phyloP scores from a whole-genome alignment of 768 basidiomycete genomes.

The Daedaleopsis nitida region DNA sequence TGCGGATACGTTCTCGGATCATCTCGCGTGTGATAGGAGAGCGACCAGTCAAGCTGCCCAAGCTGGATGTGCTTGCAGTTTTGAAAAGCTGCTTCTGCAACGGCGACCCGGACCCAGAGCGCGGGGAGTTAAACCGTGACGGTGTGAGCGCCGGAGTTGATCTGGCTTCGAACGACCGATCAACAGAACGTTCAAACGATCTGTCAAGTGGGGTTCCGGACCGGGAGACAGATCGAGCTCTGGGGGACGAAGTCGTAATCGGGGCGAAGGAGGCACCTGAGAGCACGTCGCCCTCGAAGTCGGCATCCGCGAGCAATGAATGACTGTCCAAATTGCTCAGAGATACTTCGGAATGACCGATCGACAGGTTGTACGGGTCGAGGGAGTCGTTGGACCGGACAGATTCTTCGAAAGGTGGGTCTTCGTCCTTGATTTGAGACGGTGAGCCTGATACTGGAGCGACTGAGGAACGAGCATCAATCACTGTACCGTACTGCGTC shows the following conservation, averaged over 20 bases:
- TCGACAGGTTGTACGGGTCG: slow-evolving; percentile 25
- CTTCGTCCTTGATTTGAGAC: slow-evolving; percentile 30
- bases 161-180: slow-evolving; percentile 15
- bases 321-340: slow-evolving; percentile 35
- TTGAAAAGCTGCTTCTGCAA: slow-evolving; percentile 20
- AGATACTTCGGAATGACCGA: slow-evolving; percentile 41
- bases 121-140: slow-evolving; percentile 17
- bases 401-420: slow-evolving; percentile 26
- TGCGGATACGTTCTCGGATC: slow-evolving; percentile 49
- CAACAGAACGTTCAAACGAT: slow-evolving; percentile 13
- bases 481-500: too few relatives aligned
- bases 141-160: slow-evolving; percentile 18
- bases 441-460: slow-evolving; percentile 25
- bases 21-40: slow-evolving; percentile 55
- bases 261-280: slow-evolving; percentile 10
- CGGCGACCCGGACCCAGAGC: slow-evolving; percentile 16
- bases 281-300: slow-evolving; percentile 7
- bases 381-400: slow-evolving; percentile 21
- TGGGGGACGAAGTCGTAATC: slow-evolving; percentile 9
- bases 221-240: background rate
- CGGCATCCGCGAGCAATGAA: slow-evolving; percentile 10
- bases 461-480: too few relatives aligned
- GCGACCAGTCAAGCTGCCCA: slow-evolving; percentile 19
- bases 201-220: slow-evolving; percentile 7
- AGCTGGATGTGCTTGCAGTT: slow-evolving; percentile 23